Evolutionary conservation across 2,329 filamentous ascomycete species (phyloP), one percentile per base, ranked within the genome.

Genomic region (Arthrobotrys megalospora): DNA sequence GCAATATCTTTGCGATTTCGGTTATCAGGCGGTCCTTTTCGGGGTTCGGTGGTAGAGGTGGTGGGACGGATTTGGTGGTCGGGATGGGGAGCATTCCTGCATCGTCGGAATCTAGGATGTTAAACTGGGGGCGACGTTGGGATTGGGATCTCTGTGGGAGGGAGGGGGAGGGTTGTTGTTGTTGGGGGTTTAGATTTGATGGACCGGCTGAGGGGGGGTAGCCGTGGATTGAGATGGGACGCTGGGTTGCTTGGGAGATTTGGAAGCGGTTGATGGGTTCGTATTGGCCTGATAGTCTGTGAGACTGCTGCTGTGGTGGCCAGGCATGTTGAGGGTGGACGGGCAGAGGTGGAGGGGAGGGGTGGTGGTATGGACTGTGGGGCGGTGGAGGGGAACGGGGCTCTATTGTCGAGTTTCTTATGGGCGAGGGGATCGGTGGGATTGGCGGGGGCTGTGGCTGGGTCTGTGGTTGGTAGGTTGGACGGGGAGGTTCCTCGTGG

Each of bases 1-100:
- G 87, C 2, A 98, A 86, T 0, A 90, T 89, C 70, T 88, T 87
- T 41, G 91, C 93, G 34, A 98, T 88, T 52, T 94, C 92, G 66
- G 89, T 88, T 2, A 97, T 88, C 14, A 98, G 89, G 19, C 92
- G 91, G 84, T 98, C 94, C 83, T 97, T 97, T 85, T 98, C 93
- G 0, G 96, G 96, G 82, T 99, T 99, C 0, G 94, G 94, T 0
- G 96, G 95, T 36, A 97, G 93, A 0, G 95, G 94, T 0, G 96
- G 95, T 0, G 93, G 90, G 5, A 91, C 88, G 6, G 90, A 83
- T 21, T 50, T 64, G 0, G 48, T 24, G 7, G 67, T 21, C 5
- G 62, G 43, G 0, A 48, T 45, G 11, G 67, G 67, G n/a, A 72
- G 36, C 62, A 71, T 63, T 7, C 52, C 36, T 11, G 41, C 45